phyloP scores from a whole-genome alignment of 2,329 filamentous ascomycete genomes.

The Sporothrix schenckii region DNA sequence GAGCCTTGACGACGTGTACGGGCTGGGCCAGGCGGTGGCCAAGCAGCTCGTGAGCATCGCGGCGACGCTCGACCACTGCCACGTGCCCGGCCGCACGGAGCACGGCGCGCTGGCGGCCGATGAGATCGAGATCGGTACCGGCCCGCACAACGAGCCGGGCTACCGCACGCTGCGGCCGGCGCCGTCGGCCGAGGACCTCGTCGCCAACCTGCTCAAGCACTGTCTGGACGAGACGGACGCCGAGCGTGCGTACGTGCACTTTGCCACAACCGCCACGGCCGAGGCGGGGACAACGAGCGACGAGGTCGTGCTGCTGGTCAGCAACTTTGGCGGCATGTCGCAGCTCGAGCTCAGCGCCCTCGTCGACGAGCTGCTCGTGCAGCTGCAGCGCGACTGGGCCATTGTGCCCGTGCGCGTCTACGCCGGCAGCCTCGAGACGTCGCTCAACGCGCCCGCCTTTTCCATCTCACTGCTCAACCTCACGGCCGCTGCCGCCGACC shows the following conservation, averaged over 20 bases:
- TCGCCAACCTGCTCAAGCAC: slow-evolving; percentile 62
- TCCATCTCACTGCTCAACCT: slow-evolving; percentile 68
- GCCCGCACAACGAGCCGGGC: slow-evolving; percentile 68
- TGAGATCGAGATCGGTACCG: slow-evolving; percentile 66
- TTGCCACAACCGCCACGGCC: slow-evolving; percentile 39
- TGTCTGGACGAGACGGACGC: slow-evolving; percentile 61
- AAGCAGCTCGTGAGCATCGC: slow-evolving; percentile 60
- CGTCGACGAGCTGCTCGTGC: slow-evolving; percentile 56
- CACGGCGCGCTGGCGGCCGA: slow-evolving; percentile 53
- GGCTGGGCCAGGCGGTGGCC: slow-evolving; percentile 54
- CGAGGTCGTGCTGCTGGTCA: slow-evolving; percentile 58
- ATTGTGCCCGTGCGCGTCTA: slow-evolving; percentile 59
- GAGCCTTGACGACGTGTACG: slow-evolving; percentile 54
- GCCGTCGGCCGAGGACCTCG: slow-evolving; percentile 53
- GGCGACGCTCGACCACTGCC: slow-evolving; percentile 63
- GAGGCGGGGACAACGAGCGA: slow-evolving; percentile 41
- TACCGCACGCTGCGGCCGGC: slow-evolving; percentile 59
- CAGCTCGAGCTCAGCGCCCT: slow-evolving; percentile 60
- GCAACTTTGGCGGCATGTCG: slow-evolving; percentile 64
- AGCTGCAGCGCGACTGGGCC: slow-evolving; percentile 53
- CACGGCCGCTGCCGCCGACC: slow-evolving; percentile 50
- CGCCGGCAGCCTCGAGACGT: slow-evolving; percentile 69
- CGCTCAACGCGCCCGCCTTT: slow-evolving; percentile 71
- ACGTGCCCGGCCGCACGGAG: slow-evolving; percentile 57
- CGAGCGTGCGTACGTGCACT: slow-evolving; percentile 55